These are phyloP conservation scores for Kuraishia borneana DNA, from an alignment of 805 yeast genomes.

Conservation along the genomic window DNA sequence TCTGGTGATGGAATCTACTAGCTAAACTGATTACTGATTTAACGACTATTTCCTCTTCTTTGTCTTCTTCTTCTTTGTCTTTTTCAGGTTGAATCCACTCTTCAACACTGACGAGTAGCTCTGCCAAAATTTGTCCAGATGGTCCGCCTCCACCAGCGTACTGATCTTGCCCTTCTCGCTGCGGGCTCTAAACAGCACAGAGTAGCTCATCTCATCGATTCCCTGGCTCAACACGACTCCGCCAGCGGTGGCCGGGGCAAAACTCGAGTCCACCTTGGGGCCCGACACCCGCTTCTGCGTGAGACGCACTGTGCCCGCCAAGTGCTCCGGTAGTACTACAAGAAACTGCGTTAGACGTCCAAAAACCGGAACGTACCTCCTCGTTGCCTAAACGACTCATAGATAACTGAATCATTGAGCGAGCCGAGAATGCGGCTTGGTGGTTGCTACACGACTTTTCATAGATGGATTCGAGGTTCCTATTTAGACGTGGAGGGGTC, in stretches of 20 bases:
- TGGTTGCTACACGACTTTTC: too few relatives aligned
- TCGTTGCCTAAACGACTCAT: too few relatives aligned
- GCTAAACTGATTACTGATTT: too few relatives aligned
- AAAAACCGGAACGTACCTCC: too few relatives aligned
- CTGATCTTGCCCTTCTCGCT: constrained; percentile 35
- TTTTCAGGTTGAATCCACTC: constrained; percentile 56
- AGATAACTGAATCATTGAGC: too few relatives aligned
- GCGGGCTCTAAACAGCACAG: constrained; percentile 4
- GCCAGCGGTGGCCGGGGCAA: not conserved
- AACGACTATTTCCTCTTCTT: constrained; percentile 30
- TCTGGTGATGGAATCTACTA: constrained; percentile 22
- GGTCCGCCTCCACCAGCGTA: constrained; percentile 55
- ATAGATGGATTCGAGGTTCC: too few relatives aligned
- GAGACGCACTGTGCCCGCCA: not conserved
- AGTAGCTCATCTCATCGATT: constrained; percentile 3
- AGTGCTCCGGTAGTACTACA: not conserved
- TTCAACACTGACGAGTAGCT: constrained; percentile 63
- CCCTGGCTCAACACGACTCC: not conserved
- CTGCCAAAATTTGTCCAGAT: constrained; percentile 66
- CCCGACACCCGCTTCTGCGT: not conserved
- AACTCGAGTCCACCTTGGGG: not conserved
- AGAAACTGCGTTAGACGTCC: too few relatives aligned
- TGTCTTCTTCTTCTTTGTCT: constrained; percentile 72
- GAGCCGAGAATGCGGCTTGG: too few relatives aligned
- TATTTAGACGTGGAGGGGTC: too few relatives aligned